These are phyloP conservation scores for Candida xyloterini DNA, from an alignment of 805 yeast species.

Conservation along the genomic window DNA sequence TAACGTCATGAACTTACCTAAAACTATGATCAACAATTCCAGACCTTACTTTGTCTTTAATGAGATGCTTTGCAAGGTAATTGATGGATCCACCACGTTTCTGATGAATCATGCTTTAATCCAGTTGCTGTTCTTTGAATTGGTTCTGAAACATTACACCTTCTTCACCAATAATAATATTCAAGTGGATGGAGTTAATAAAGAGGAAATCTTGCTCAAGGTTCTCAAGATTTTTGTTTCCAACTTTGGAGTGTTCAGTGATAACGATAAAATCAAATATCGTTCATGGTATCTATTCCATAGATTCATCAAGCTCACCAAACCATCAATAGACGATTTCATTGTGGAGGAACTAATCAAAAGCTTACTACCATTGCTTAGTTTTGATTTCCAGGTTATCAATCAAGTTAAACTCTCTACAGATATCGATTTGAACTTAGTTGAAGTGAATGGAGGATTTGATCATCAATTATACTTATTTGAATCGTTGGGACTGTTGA, in stretches of 20 bases:
- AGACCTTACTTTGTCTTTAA: slow-evolving; percentile 62
- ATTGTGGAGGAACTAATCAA: slow-evolving; percentile 55
- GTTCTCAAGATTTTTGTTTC: slow-evolving; percentile 77
- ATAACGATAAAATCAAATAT: slow-evolving; percentile 66
- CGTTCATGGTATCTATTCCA: slow-evolving; percentile 90
- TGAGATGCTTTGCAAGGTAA: slow-evolving; percentile 52
- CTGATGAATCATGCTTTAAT: slow-evolving; percentile 74
- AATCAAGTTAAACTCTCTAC: slow-evolving; percentile 23
- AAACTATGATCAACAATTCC: slow-evolving; percentile 60
- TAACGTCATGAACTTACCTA: slow-evolving; percentile 68
- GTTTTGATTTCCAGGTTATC: slow-evolving; percentile 53
- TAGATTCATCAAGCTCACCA: slow-evolving; percentile 74
- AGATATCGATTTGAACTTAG: slow-evolving; percentile 33
- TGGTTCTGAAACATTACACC: slow-evolving; percentile 73
- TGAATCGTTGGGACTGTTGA: slow-evolving; percentile 81
- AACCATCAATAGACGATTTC: slow-evolving; percentile 54
- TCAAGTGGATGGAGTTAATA: slow-evolving; percentile 39
- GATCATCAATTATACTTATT: slow-evolving; percentile 78
- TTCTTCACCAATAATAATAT: slow-evolving; percentile 48
- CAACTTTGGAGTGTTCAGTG: slow-evolving; percentile 76
- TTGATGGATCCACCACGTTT: slow-evolving; percentile 34
- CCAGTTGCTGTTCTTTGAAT: slow-evolving; percentile 79
- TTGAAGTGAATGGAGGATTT: slow-evolving; percentile 62
- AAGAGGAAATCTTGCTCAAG: slow-evolving; percentile 52
- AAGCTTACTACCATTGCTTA: slow-evolving; percentile 59